phyloP scores from a whole-genome alignment of 257 asterid species.

The Gynochthodes officinalis region DNA sequence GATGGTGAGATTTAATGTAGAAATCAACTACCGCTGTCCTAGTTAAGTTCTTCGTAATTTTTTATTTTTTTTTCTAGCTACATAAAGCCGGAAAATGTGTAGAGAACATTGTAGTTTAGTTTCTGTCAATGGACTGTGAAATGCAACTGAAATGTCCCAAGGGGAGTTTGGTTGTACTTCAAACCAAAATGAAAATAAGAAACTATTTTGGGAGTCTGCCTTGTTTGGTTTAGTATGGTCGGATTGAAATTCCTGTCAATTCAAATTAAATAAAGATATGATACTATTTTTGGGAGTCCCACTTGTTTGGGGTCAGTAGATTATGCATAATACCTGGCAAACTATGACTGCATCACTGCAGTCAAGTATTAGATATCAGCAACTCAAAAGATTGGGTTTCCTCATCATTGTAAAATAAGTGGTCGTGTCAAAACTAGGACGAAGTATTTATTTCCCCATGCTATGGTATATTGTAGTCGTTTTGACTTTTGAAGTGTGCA shows the following conservation, averaged over 20 bases:
- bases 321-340: neutral
- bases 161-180: neutral
- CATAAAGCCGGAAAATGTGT: neutral
- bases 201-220: neutral
- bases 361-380: no score
- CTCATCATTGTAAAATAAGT: no score
- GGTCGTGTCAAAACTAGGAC: no score
- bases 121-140: neutral
- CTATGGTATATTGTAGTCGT: no score
- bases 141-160: neutral
- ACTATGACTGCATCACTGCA: no score
- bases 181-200: neutral
- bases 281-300: neutral
- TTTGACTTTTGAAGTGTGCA: no score
- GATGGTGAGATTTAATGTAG: slow-evolving; percentile 48
- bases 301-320: neutral
- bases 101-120: neutral
- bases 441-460: no score
- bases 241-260: neutral
- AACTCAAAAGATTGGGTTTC: no score
- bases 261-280: neutral
- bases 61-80: neutral
- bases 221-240: neutral
- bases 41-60: neutral
- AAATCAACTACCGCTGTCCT: neutral